phyloP scores from a whole-genome alignment of 1,139 yeast genomes.

The Yamadazyma dendronema region DNA sequence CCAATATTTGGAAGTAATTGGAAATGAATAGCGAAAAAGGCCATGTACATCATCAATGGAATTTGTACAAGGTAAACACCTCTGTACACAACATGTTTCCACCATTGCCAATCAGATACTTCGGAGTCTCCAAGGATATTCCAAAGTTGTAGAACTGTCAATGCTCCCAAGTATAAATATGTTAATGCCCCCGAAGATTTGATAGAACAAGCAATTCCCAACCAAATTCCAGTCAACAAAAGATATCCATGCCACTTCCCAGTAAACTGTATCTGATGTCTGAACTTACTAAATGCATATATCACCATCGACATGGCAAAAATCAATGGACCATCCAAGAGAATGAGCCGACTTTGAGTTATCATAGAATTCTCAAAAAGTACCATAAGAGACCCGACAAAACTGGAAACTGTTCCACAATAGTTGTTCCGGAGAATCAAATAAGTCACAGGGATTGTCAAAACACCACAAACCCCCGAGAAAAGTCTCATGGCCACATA shows the following conservation, averaged over 20 bases:
- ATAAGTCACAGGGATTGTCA: conserved; percentile 46
- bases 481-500: conserved; percentile 34
- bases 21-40: conserved; percentile 52
- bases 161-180: conserved; percentile 45
- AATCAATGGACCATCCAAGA: conserved; percentile 52
- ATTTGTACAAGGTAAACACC: conserved; percentile 35
- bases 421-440: conserved; percentile 47
- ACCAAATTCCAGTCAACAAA: conserved; percentile 43
- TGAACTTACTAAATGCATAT: conserved; percentile 43
- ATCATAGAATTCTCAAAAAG: conserved; percentile 55
- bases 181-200: conserved; percentile 57
- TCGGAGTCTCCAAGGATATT: conserved; percentile 54
- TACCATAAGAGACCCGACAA: conserved; percentile 45
- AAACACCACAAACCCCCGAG: conserved; percentile 40
- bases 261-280: conserved; percentile 33
- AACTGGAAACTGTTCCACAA: conserved; percentile 41
- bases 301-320: conserved; percentile 44
- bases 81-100: conserved; percentile 32
- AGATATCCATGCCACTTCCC: conserved; percentile 45
- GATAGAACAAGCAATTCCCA: conserved; percentile 54
- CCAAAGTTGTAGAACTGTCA: conserved; percentile 53
- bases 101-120: conserved; percentile 29
- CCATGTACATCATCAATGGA: conserved; percentile 51
- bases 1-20: conserved; percentile 45
- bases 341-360: conserved; percentile 48